Base-by-base conservation (phyloP, 2,329 filamentous ascomycete species). In the Trichoderma citrinoviride region DNA sequence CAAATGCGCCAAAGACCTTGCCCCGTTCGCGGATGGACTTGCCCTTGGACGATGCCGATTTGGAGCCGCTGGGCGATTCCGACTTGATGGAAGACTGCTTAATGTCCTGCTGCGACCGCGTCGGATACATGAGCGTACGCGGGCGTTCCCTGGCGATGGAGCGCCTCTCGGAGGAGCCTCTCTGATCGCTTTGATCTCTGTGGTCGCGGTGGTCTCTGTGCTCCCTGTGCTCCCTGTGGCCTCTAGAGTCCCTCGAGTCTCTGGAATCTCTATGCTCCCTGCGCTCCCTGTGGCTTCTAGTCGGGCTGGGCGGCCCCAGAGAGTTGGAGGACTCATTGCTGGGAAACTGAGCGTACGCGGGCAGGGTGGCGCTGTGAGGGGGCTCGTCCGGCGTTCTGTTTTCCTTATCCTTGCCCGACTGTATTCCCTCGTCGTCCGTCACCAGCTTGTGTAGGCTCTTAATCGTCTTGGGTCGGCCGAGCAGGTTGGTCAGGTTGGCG, bases 261-360 rank as follows among this genome's bases (percentile, higher is more conserved):
- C 29, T 33, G 3, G 29, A 33, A 12, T 14, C 33, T 14, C 33
- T 14, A 14, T 37, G 33, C 5, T 37, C 33, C 33, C 33, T 37
- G 33, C 14, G 33, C 33, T 66, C 50, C 41, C 65, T 56, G 7
- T 57, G 21, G 33, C 65, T 66, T n/a, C 53, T 54, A 40, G 53
- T 65, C 27, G 65, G 61, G 46, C 61, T 67, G 49, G 43, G 56
- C 23, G 58, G 58, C 46, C 21, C 37, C 25, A 56, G n/a, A 21
- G 65, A 54, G 40, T 69, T 70, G 27, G 68, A 64, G 6, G 71
- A 67, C 7, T 71, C 67, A 41, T 74, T 73, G 49, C 73, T 71
- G 15, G 75, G 71, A 73, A 94, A 95, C 71, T 95, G 89, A 15
- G 90, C 86, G 82, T 91, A 97, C 64, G 94, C 93, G 25, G 93